phyloP scores from a whole-genome alignment of 345 rosid species.

The Acer saccharum region DNA sequence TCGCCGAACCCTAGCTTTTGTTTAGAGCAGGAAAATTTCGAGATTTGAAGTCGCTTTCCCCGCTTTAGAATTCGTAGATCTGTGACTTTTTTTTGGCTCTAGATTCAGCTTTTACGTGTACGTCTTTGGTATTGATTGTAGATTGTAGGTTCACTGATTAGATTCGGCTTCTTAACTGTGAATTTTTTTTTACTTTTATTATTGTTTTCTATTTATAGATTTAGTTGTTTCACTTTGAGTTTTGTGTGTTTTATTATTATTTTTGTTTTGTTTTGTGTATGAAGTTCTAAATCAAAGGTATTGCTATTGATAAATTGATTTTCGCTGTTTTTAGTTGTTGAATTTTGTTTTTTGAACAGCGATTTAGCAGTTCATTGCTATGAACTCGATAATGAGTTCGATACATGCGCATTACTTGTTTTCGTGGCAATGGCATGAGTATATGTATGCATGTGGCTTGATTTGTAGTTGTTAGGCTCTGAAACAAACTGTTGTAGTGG shows the following conservation, averaged over 20 bases:
- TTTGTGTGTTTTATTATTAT: neutral
- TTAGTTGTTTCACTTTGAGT: neutral
- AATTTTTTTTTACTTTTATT: neutral
- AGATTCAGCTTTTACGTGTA: slow-evolving; percentile 15
- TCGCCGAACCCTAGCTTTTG: slow-evolving; percentile 8
- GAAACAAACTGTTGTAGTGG: neutral
- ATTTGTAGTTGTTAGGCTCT: neutral
- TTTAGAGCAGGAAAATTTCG: neutral
- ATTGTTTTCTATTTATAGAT: neutral
- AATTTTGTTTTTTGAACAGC: neutral
- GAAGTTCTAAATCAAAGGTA: neutral
- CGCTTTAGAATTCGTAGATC: slow-evolving; percentile 25
- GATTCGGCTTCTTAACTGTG: slow-evolving; percentile 18
- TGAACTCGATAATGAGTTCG: neutral
- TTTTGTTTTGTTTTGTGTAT: neutral
- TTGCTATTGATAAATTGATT: neutral
- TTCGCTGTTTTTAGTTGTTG: neutral
- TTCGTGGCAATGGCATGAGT: neutral
- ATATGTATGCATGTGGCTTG: neutral
- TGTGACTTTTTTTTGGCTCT: slow-evolving; percentile 7
- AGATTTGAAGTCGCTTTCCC: slow-evolving; percentile 8
- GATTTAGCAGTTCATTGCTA: neutral
- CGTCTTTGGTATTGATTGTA: neutral
- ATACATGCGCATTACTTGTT: neutral
- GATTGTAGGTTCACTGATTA: neutral